A percentile compares a stretch with the other conserved stretches of the same genome.
Evolutionary conservation across 345 rosid genomes (phyloP).

Genomic region (Sisymbrium altissimum): DNA sequence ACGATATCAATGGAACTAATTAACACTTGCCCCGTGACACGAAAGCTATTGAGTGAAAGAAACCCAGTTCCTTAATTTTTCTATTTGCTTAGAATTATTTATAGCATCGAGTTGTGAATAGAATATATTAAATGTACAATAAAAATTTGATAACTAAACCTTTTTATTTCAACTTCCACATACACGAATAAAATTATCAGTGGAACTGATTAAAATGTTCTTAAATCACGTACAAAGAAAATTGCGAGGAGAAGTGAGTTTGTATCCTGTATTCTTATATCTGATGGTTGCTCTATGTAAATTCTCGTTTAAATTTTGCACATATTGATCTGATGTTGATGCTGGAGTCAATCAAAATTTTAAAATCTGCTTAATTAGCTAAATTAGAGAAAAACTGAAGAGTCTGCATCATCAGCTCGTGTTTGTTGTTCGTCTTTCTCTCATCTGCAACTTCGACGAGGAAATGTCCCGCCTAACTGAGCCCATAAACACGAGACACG

Average conservation of each 20-base stretch:
- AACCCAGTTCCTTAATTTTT: constrained; percentile 2
- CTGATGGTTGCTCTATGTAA: background rate
- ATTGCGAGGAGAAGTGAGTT: background rate
- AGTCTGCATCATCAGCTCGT: constrained; percentile 7
- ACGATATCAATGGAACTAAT: background rate
- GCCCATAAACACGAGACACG: constrained; percentile 6
- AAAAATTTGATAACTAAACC: background rate
- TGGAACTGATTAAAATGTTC: background rate
- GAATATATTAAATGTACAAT: background rate
- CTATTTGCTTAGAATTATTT: background rate
- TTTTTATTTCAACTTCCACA: constrained; percentile 2
- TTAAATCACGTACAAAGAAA: background rate
- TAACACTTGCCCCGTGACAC: constrained; percentile 21
- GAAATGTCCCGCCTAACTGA: constrained; percentile 31
- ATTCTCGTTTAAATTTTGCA: background rate
- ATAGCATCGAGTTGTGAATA: background rate
- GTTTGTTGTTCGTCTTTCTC: constrained; percentile 3
- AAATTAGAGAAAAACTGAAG: background rate
- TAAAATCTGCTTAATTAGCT: background rate
- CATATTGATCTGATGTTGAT: background rate
- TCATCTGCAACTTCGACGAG: constrained; percentile 14
- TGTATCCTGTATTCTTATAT: background rate
- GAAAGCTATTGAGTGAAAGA: constrained; percentile 34
- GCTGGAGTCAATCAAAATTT: background rate
- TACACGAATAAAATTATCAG: background rate